Base-by-base conservation (phyloP, 805 yeast genomes). In the Teunomyces pallodes region DNA sequence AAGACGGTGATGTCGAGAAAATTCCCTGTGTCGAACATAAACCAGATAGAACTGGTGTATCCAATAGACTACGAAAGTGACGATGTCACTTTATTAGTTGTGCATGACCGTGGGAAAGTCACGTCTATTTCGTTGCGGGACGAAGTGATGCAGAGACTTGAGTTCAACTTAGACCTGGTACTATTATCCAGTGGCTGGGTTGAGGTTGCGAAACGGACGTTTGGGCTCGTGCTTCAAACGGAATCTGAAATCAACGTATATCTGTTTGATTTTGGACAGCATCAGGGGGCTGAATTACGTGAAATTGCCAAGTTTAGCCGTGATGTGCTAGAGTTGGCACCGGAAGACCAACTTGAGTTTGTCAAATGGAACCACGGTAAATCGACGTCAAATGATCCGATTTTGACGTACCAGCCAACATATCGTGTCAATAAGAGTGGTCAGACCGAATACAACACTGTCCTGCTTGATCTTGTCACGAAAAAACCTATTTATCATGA, bases 331-430 rank as follows among this genome's bases (percentile, higher is more conserved):
- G 41, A n/a, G 16, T 20, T 29, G 10, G 12, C 16, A n/a, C 14
- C 41, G 14, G 41, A 32, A 32, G 35, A 38, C 8, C 12, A 14
- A 16, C 27, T 38, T 20, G 41, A 38, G 30, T 38, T 38, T 26
- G 30, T 38, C 30, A 38, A 38, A 7, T 38, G 41, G 41, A 38
- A 38, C 14, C 41, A 38, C 30, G 41, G 24, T 12, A 29, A 38
- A 9, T 12, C 27, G 9, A 38, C 41, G n/a, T 14, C 41, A 4
- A 24, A 38, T 9, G 41, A 38, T 20, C 20, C 10, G 6, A 16
- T 38, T 26, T n/a, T 26, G 10, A 29, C 41, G 27, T 38, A 38
- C 20, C 41, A 38, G 17, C 41, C 41, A 7, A n/a, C 14, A 12
- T 38, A 38, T 29, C 41, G 27, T 7, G 28, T 38, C 12, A 38